Evolutionary conservation across 2,329 filamentous ascomycete genomes (phyloP).

Genomic region (Talaromyces sp.): DNA sequence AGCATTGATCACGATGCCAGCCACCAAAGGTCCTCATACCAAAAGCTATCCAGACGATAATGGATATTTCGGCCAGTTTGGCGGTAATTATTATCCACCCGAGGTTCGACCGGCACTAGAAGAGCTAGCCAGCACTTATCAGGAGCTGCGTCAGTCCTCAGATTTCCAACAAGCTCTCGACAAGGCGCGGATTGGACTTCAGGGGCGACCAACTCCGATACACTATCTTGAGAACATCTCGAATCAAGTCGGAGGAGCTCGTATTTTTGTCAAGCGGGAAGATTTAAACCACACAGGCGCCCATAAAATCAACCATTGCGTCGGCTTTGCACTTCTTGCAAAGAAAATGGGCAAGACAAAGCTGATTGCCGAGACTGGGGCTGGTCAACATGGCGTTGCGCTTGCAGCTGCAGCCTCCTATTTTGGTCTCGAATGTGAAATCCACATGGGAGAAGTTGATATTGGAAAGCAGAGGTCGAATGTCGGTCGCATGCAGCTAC

Average conservation of each 20-base stretch:
- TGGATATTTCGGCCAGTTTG: slow-evolving; percentile 5
- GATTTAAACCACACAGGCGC: slow-evolving; percentile 87
- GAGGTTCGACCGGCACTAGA: slow-evolving; percentile 12
- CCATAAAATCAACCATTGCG: slow-evolving; percentile 92
- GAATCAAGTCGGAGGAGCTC: slow-evolving; percentile 59
- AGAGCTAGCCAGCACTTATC: slow-evolving; percentile 12
- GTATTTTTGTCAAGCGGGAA: slow-evolving; percentile 66
- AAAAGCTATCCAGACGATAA: slow-evolving; percentile 9
- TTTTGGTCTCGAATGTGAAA: slow-evolving; percentile 86
- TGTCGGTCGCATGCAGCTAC: background rate
- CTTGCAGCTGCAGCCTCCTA: slow-evolving; percentile 72
- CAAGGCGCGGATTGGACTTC: slow-evolving; percentile 11
- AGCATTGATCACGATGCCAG: background rate
- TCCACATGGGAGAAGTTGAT: slow-evolving; percentile 89
- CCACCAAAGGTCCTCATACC: background rate
- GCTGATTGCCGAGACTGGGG: slow-evolving; percentile 87
- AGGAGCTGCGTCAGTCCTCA: slow-evolving; percentile 10
- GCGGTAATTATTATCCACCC: slow-evolving; percentile 12
- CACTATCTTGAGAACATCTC: slow-evolving; percentile 45
- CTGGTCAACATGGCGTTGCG: slow-evolving; percentile 84
- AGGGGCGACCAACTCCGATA: slow-evolving; percentile 27
- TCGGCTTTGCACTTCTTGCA: slow-evolving; percentile 70
- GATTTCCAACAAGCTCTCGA: slow-evolving; percentile 11
- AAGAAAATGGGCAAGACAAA: slow-evolving; percentile 68
- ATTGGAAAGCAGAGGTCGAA: slow-evolving; percentile 68